These are phyloP conservation scores for Phytophthora ohioensis DNA, from an alignment of 352 stramenopile genomes.

Conservation along the genomic window DNA sequence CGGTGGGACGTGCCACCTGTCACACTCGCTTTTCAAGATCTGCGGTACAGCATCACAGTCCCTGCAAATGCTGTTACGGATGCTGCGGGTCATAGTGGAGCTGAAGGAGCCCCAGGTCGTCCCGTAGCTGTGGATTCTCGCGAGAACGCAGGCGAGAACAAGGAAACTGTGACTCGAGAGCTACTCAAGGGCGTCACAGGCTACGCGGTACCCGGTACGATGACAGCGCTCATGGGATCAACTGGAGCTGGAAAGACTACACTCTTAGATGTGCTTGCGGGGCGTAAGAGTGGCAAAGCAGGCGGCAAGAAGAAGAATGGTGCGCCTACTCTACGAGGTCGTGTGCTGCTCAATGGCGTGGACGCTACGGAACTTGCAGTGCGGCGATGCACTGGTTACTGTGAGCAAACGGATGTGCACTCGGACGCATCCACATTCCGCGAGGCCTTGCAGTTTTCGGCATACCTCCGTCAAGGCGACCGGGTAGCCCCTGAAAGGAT, in stretches of 20 bases:
- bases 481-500: constrained; percentile 33
- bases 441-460: constrained; percentile 91
- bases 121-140: constrained; percentile 48
- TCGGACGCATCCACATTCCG: constrained; percentile 89
- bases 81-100: constrained; percentile 19
- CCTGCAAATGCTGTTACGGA: constrained; percentile 27
- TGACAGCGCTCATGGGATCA: constrained; percentile 92
- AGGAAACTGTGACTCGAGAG: constrained; percentile 50
- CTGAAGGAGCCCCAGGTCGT: constrained; percentile 33
- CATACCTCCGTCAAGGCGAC: constrained; percentile 73
- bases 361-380: constrained; percentile 69
- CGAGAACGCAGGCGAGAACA: constrained; percentile 53
- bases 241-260: constrained; percentile 88
- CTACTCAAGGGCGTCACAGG: constrained; percentile 86
- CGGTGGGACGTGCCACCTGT: constrained; percentile 44
- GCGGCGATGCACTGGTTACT: constrained; percentile 62
- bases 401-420: constrained; percentile 91
- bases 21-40: constrained; percentile 58
- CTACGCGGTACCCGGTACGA: constrained; percentile 78
- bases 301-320: constrained; percentile 31
- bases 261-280: constrained; percentile 94
- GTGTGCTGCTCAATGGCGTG: constrained; percentile 90
- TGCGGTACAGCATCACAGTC: constrained; percentile 45
- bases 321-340: constrained; percentile 29
- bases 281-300: constrained; percentile 83